A percentile compares a stretch with the other conserved stretches of the same genome.
Conservation (phyloP, 2,329 filamentous ascomycete genomes). For the Pseudopithomyces chartarum region DNA sequence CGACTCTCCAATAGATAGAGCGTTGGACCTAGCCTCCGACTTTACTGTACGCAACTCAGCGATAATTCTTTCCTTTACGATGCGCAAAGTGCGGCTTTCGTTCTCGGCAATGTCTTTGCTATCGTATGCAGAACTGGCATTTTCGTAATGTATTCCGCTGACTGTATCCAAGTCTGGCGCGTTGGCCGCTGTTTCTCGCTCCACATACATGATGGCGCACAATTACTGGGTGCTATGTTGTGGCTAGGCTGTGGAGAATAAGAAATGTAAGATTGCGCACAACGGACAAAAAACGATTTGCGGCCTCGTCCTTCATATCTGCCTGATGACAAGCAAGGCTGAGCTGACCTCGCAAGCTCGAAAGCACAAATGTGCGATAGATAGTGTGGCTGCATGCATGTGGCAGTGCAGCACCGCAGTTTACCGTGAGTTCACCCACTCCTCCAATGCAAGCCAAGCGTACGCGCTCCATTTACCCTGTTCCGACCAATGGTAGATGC, state of each 20-base stretch:
- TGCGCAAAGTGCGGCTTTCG: not conserved
- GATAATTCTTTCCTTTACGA: not conserved
- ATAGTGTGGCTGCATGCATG: not conserved
- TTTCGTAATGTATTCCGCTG: not conserved
- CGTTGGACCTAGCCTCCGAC: not conserved
- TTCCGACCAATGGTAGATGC: not conserved
- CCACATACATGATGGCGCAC: not conserved
- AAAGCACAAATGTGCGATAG: slow-evolving; percentile 7
- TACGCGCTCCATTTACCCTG: not conserved
- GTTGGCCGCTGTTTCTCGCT: not conserved
- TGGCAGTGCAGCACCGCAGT: not conserved
- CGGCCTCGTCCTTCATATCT: not conserved
- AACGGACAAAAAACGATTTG: not conserved
- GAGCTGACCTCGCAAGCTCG: not conserved
- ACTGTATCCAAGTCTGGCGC: not conserved
- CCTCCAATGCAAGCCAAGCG: not conserved
- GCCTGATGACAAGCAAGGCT: not conserved
- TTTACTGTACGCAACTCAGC: not conserved
- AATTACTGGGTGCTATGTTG: not conserved
- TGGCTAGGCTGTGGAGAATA: not conserved
- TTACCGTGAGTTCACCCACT: not conserved
- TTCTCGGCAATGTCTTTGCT: not conserved
- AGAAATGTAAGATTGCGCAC: not conserved
- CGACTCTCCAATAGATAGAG: not conserved
- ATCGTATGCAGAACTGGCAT: not conserved